A percentile compares a stretch with the other conserved stretches of the same genome.
Conservation (phyloP, 495 filamentous ascomycete species). For the Choiromyces venosus region DNA sequence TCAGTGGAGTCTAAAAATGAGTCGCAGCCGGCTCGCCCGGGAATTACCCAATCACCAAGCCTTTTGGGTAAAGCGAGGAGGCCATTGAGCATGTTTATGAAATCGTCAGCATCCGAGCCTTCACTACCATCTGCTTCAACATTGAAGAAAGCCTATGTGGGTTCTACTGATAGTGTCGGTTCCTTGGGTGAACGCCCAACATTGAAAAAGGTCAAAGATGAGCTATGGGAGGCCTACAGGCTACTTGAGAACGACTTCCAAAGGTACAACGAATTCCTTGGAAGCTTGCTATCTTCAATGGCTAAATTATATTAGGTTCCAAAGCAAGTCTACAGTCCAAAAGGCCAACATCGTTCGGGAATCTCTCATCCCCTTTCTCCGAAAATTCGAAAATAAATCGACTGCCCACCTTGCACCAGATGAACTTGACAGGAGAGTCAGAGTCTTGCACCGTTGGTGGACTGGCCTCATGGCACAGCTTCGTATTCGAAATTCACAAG, state of each 20-base stretch:
- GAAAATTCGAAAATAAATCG: conserved; percentile 62
- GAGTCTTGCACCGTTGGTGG: conserved; percentile 94
- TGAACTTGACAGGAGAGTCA: conserved; percentile 76
- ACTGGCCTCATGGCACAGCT: conserved; percentile 80
- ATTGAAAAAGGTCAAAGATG: conserved; percentile 55
- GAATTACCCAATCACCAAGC: conserved; percentile 17
- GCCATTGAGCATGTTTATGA: conserved; percentile 34
- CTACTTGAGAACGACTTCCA: conserved; percentile 75
- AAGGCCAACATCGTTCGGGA: conserved; percentile 77
- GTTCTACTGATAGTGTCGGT: conserved; percentile 18
- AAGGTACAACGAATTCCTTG: conserved; percentile 49
- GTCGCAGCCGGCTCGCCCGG: conserved; percentile 8
- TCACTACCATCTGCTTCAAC: conserved; percentile 24
- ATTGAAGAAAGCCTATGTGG: conserved; percentile 3
- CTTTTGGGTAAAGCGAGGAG: conserved; percentile 24
- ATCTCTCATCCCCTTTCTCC: conserved; percentile 77
- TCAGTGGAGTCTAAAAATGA: neutral
- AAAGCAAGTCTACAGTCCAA: conserved; percentile 66
- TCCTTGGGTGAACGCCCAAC: conserved; percentile 22
- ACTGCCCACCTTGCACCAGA: conserved; percentile 66
- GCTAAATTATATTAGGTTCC: conserved; percentile 54
- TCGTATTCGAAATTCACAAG: conserved; percentile 57
- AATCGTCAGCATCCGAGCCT: conserved; percentile 34
- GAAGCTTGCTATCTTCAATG: neutral
- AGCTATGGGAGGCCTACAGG: conserved; percentile 82